Evolutionary conservation across 495 filamentous ascomycete genomes (phyloP), one percentile per base, ranked within the genome.

Genomic region (Lasiosphaeria miniovina): DNA sequence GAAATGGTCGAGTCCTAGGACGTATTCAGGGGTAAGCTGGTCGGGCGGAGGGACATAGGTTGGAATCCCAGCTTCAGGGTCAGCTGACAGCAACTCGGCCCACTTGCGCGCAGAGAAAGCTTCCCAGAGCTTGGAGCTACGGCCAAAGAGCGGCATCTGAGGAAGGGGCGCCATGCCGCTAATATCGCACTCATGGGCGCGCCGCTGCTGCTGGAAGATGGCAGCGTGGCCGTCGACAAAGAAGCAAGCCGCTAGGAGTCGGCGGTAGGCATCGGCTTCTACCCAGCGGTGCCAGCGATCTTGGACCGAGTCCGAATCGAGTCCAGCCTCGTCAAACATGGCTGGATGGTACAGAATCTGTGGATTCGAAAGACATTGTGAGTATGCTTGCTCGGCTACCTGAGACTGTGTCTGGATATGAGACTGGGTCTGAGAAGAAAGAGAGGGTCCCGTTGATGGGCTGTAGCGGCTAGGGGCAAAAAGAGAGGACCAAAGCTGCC

Each of bases 201-300:
- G 71, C n/a, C 61, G 59, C 57, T 78, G 75, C 66, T 82, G 77
- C 57, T 82, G 76, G 59, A 76, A 81, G 57, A 75, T 68, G 50
- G 78, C 71, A 55, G 79, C 69, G 57, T 82, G 82, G 15, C 77
- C 70, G 68, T 84, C 80, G 56, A 77, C 68, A 62, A 80, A 65
- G 69, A 82, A 77, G 68, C 77, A 84, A 9, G 71, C 74, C 49
- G 75, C 71, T 15, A 81, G 65, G 52, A 83, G 74, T 40, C 82
- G 76, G n/a, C 77, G 77, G 61, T 67, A 71, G 31, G 75, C 71
- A 62, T 84, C 82, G 32, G 65, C 62, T 45, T 77, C 66, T 43
- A 81, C 61, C 80, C 81, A 84, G 65, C 65, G 63, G 4, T 61
- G 68, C 81, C 81, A 84, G 48, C 70, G 67, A 49, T 69, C 65